Conservation (phyloP, 2,329 filamentous ascomycete genomes). For the Claviceps digitariae region DNA sequence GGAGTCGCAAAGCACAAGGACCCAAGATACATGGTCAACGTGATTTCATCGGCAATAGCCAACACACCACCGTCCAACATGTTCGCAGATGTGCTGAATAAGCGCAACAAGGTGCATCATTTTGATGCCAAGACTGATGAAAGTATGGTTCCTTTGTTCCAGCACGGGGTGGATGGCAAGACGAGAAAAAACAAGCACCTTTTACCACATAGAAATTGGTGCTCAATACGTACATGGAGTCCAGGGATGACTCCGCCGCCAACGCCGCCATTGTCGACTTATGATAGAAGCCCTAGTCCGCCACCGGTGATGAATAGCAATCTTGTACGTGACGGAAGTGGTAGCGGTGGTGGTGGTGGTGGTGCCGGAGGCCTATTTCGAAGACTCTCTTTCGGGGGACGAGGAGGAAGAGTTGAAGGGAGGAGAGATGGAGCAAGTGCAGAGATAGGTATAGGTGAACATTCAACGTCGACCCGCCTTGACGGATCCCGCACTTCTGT, state of each 20-base stretch:
- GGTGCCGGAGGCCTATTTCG: slow-evolving; percentile 25
- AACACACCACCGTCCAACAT: slow-evolving; percentile 81
- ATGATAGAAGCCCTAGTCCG: slow-evolving; percentile 28
- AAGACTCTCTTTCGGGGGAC: slow-evolving; percentile 22
- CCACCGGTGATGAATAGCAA: slow-evolving; percentile 10
- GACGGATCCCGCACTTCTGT: slow-evolving; percentile 25
- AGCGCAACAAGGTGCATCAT: slow-evolving; percentile 70
- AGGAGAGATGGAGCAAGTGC: slow-evolving; percentile 4
- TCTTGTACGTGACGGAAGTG: slow-evolving; percentile 9
- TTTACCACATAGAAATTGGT: slow-evolving; percentile 88
- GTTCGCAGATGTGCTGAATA: slow-evolving; percentile 85
- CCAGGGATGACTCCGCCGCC: slow-evolving; percentile 63
- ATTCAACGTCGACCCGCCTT: slow-evolving; percentile 21
- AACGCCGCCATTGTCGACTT: slow-evolving; percentile 43
- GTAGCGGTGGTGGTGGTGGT: slow-evolving; percentile 4
- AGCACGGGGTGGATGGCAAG: slow-evolving; percentile 77
- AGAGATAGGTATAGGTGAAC: slow-evolving; percentile 13
- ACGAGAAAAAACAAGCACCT: slow-evolving; percentile 82
- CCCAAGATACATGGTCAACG: slow-evolving; percentile 91
- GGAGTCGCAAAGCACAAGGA: slow-evolving; percentile 74
- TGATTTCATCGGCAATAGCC: slow-evolving; percentile 87
- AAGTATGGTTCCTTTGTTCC: slow-evolving; percentile 90
- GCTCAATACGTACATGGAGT: slow-evolving; percentile 73
- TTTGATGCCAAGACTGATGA: slow-evolving; percentile 73
- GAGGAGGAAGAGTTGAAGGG: not conserved